A percentile compares a stretch with the other conserved stretches of the same genome.
Conservation (phyloP, 345 rosid genomes). For the Cardamine chenopodiifolia region DNA sequence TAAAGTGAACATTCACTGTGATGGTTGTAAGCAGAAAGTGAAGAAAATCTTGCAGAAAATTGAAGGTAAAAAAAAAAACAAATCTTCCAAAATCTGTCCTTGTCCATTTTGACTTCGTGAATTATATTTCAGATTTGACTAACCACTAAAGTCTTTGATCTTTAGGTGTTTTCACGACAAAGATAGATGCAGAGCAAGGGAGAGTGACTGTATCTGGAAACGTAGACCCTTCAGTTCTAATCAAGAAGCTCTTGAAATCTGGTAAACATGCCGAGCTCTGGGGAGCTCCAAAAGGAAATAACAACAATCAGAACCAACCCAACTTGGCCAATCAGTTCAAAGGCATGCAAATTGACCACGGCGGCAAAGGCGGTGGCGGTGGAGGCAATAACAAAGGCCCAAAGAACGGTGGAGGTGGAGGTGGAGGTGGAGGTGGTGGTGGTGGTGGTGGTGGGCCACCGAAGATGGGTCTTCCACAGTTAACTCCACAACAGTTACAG, state of each 20-base stretch:
- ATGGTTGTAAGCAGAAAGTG: constrained; percentile 90
- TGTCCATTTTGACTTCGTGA: constrained; percentile 28
- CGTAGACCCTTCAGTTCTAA: constrained; percentile 63
- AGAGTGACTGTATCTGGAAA: constrained; percentile 86
- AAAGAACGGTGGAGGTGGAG: constrained; percentile 38
- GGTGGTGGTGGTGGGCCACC: constrained; percentile 28
- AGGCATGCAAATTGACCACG: constrained; percentile 72
- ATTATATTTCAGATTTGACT: constrained; percentile 16
- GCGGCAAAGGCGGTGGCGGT: constrained; percentile 55
- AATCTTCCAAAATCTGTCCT: background rate
- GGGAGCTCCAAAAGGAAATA: constrained; percentile 63
- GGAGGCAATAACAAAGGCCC: constrained; percentile 50
- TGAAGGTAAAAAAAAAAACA: constrained; percentile 57
- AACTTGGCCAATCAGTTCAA: constrained; percentile 65
- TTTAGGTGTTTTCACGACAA: constrained; percentile 68
- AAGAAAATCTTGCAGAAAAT: constrained; percentile 92
- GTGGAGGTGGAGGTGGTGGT: background rate
- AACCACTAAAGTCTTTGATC: background rate
- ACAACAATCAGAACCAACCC: constrained; percentile 49
- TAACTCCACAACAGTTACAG: constrained; percentile 54
- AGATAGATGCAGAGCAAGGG: constrained; percentile 80
- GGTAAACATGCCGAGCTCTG: constrained; percentile 94
- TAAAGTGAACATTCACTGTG: constrained; percentile 95
- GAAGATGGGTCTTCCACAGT: constrained; percentile 40
- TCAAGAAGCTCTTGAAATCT: constrained; percentile 85